phyloP scores from a whole-genome alignment of 495 filamentous ascomycete species.

The Lindgomyces ingoldianus region DNA sequence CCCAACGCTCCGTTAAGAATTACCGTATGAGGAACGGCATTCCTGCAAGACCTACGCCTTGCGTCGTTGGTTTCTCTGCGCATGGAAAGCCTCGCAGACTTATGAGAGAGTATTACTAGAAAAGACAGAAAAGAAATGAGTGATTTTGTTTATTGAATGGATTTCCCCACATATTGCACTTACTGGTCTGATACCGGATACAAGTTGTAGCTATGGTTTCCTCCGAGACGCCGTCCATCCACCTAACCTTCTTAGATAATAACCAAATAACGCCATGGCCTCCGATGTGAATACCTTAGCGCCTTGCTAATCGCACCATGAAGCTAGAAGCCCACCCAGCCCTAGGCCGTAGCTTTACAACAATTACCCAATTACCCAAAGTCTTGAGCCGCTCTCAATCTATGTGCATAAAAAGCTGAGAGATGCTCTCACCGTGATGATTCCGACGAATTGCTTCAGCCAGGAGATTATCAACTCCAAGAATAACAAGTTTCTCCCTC shows the following conservation, averaged over 20 bases:
- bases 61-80: conserved; percentile 60
- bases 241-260: neutral
- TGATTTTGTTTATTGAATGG: neutral
- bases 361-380: neutral
- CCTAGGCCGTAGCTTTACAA: neutral
- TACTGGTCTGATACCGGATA: too few species aligned
- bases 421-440: conserved; percentile 75
- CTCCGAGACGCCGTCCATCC: neutral
- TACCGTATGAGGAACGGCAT: conserved; percentile 50
- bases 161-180: neutral
- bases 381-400: too few species aligned
- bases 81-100: neutral
- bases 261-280: neutral
- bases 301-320: conserved; percentile 10
- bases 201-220: too few species aligned
- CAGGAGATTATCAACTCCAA: conserved; percentile 84
- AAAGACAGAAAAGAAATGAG: neutral
- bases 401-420: conserved; percentile 47
- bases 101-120: neutral
- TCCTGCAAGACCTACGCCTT: conserved; percentile 68
- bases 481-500: conserved; percentile 78
- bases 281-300: neutral
- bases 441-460: conserved; percentile 93
- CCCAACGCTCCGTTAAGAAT: conserved; percentile 76
- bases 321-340: neutral